Base-by-base conservation (phyloP, 2,329 filamentous ascomycete genomes). In the Neurospora sp. region DNA sequence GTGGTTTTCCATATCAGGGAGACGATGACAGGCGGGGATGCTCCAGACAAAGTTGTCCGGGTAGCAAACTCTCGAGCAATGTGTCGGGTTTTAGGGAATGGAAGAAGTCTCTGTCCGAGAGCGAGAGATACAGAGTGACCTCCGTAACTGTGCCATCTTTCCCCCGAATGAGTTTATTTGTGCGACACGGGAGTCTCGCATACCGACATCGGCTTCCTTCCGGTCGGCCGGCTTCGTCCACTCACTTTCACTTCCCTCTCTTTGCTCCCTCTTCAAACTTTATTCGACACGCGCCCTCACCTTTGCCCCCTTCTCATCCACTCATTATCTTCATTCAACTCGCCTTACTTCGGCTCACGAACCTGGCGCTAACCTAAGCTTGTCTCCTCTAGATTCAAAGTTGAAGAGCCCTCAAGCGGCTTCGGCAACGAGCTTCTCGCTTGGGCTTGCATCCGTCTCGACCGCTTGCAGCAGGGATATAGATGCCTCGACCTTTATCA, bases 381-480 rank as follows among this genome's bases (percentile, higher is more conserved):
- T 28, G 10, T 66, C 58, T 67, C 38, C 39, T 68, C 69, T 72
- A 88, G 86, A 70, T 83, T 89, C 78, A 86, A 84, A 71, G 79
- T 89, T 69, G 84, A 87, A 72, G 84, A 87, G 74, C 82, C 83
- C 66, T 77, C 79, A 46, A 76, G 79, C 68, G 77, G 79, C 40
- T 75, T 80, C 28, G 78, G 81, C 66, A 79, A 81, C 67, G 74
- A 78, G 15, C 77, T 83, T 42, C 80, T 85, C 36, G 84, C 83
- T 10, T 89, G 86, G 86, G 84, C 86, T 36, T 88, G 86, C 75
- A 84, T 88, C 75, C 85, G 87, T 3, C 83, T 89, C 13, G 86
- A 88, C 77, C 84, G 86, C 46, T 81, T 89, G 2, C 83, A 81
- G 66, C 78, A 78, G 66, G 87, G 87, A 19, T 88, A 87, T 77